Percentiles rank a stretch among this genome's conserved stretches.
Evolutionary conservation across 257 asterid species (phyloP).

Genomic region (Ocimum tenuiflorum): DNA sequence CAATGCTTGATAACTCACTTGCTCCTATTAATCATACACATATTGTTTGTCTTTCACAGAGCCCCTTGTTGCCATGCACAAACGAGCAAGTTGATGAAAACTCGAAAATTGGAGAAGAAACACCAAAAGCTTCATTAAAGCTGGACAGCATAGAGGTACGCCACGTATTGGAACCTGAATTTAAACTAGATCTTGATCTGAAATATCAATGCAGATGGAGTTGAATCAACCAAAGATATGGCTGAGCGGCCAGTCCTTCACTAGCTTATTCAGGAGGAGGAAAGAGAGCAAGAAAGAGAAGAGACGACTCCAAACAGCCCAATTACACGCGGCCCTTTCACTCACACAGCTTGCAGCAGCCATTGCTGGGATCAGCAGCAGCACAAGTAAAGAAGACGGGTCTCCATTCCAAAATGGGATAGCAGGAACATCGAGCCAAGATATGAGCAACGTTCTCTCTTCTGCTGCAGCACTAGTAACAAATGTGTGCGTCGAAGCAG

Average conservation of each 20-base stretch:
- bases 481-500: slow-evolving; percentile 60
- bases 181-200: neutral
- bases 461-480: slow-evolving; percentile 59
- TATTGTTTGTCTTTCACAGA: slow-evolving; percentile 13
- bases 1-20: neutral
- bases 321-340: slow-evolving; percentile 55
- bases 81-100: slow-evolving; percentile 14
- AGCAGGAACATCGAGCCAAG: slow-evolving; percentile 20
- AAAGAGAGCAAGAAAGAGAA: slow-evolving; percentile 49
- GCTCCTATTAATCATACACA: neutral
- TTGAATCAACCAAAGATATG: slow-evolving; percentile 35
- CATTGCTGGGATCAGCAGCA: slow-evolving; percentile 44
- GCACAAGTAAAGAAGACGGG: slow-evolving; percentile 15
- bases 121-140: slow-evolving; percentile 17
- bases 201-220: slow-evolving; percentile 25
- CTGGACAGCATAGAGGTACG: slow-evolving; percentile 30
- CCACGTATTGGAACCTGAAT: neutral
- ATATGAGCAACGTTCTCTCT: slow-evolving; percentile 36
- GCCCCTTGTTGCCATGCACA: slow-evolving; percentile 16
- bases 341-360: slow-evolving; percentile 70
- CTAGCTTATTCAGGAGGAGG: slow-evolving; percentile 30
- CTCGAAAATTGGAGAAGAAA: neutral
- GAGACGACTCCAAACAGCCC: slow-evolving; percentile 45
- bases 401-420: slow-evolving; percentile 16
- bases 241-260: slow-evolving; percentile 31